Evolutionary conservation across 331 rosid species (phyloP), one percentile per base, ranked within the genome.

Genomic region (Rosa hybrid): DNA sequence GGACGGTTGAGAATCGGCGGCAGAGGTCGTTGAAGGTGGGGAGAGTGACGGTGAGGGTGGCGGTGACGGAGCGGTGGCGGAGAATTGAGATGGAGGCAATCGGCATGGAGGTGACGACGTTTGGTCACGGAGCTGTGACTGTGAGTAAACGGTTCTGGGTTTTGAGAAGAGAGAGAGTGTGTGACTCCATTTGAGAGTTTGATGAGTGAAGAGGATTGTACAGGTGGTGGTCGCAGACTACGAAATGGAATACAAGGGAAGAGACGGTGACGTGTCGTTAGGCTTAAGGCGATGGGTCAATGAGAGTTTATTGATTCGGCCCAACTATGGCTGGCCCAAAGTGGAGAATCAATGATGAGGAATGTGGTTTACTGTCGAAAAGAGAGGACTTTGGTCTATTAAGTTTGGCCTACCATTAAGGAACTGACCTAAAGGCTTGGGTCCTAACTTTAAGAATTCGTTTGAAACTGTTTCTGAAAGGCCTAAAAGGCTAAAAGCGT

Each of bases 71-170:
- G 71, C 91, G 88, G 83, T 86, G 86, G 82, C 94, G 92, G 89
- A 90, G 78, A 80, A 90, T 53, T 72, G 97, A 92, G 78, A 93
- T 86, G 30, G 96, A 90, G 30, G 89, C 82, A 1, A 89, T 78
- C 80, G 96, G 79, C 96, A 92, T 92, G 68, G 72, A 59, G 25
- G 53, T 68, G 62, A 49, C 18, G 21, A 17, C 12, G 21, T 54
- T 18, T 18, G 2, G 62, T 54, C 21, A 56, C 27, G 3, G 68
- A 25, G 27, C 12, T 12, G 60, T 56, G 27, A 12, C 9, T 13
- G 54, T 5, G 67, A 27, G 34, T 20, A 71, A 49, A 23, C 7
- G n/a, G 9, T 23, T 49, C 11, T 27, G 71, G 44, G 8, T 4
- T 75, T 60, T 44, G 20, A 7, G 12, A 7, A 6, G 14, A 20